Evolutionary conservation across 257 asterid species (phyloP).

Genomic region (Linderniella brevidens): DNA sequence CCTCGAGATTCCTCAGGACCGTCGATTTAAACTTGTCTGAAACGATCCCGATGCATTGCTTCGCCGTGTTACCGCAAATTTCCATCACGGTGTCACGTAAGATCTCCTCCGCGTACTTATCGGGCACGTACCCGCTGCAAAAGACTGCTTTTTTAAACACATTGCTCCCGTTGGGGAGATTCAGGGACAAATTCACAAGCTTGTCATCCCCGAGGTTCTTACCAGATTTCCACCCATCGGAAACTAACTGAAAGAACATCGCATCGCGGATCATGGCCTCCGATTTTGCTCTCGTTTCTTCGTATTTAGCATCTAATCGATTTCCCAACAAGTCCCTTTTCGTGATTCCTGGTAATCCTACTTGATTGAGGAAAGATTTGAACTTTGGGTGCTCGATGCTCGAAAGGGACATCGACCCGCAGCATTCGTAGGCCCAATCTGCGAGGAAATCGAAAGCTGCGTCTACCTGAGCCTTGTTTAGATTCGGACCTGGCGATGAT

Average conservation of each 20-base stretch:
- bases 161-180: conserved; percentile 90
- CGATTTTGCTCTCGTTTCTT: conserved; percentile 47
- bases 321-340: conserved; percentile 43
- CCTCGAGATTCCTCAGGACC: conserved; percentile 64
- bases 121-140: conserved; percentile 42
- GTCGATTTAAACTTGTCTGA: conserved; percentile 80
- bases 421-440: conserved; percentile 85
- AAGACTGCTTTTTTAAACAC: conserved; percentile 65
- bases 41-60: conserved; percentile 82
- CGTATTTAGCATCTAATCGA: conserved; percentile 53
- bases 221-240: conserved; percentile 73
- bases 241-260: conserved; percentile 84
- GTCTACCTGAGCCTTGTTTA: conserved; percentile 59
- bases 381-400: conserved; percentile 88
- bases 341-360: conserved; percentile 60
- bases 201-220: conserved; percentile 33
- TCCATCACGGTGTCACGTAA: conserved; percentile 76
- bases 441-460: conserved; percentile 56
- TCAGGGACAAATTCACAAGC: conserved; percentile 55
- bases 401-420: conserved; percentile 73
- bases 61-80: conserved; percentile 50
- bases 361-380: conserved; percentile 61
- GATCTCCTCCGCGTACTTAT: conserved; percentile 74
- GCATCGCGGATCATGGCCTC: conserved; percentile 89
- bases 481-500: conserved; percentile 35